Evolutionary conservation across 305 asterid species (phyloP).

Genomic region (Nicotiana rustica): DNA sequence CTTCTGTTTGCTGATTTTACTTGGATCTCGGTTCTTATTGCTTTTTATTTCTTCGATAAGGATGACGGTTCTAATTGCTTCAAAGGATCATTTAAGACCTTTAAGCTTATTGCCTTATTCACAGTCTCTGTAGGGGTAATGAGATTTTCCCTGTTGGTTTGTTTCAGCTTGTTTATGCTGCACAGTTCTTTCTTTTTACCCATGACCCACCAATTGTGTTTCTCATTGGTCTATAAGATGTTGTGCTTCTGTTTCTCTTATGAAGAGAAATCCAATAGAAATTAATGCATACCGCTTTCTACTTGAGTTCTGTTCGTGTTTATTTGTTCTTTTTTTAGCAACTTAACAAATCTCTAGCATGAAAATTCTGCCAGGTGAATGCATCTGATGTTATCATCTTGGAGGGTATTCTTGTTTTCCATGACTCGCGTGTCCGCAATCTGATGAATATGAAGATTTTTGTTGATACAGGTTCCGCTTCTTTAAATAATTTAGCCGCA

Average conservation of each 20-base stretch:
- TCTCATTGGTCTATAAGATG: background rate
- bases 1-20: background rate
- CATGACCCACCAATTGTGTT: background rate
- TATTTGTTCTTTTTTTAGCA: constrained; percentile 10
- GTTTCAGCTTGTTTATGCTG: background rate
- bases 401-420: constrained; percentile 98
- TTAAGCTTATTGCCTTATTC: constrained; percentile 1
- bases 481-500: constrained; percentile 29
- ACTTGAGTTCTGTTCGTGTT: background rate
- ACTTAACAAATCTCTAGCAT: constrained; percentile 9
- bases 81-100: constrained; percentile 25
- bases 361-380: constrained; percentile 67
- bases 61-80: background rate
- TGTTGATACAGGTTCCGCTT: constrained; percentile 86
- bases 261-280: background rate
- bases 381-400: constrained; percentile 95
- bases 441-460: constrained; percentile 98
- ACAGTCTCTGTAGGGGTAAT: background rate
- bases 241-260: background rate
- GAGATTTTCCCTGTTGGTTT: background rate
- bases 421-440: constrained; percentile 88
- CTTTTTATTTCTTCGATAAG: background rate
- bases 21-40: constrained; percentile 15
- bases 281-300: background rate
- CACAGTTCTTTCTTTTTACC: constrained; percentile 7